These are phyloP conservation scores for Lachnum nothofagi DNA, from an alignment of 2,329 filamentous ascomycete genomes.

Conservation along the genomic window DNA sequence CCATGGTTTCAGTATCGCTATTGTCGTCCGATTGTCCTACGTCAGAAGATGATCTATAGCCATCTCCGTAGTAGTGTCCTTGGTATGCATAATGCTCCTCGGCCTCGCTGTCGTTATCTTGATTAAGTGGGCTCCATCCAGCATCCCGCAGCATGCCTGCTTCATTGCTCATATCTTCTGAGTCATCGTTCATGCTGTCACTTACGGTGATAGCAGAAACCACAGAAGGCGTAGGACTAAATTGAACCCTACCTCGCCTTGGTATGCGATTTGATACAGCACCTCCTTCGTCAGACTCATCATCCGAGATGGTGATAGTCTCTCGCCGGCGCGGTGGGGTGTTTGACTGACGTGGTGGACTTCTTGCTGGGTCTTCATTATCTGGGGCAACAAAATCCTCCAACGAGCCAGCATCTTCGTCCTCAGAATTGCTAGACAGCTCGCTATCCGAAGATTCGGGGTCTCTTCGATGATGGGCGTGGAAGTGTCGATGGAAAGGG, in stretches of 20 bases:
- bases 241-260: slow-evolving; percentile 11
- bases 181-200: slow-evolving; percentile 21
- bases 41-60: slow-evolving; percentile 12
- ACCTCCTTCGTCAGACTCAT: slow-evolving; percentile 31
- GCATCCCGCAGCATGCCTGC: slow-evolving; percentile 22
- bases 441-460: slow-evolving; percentile 6
- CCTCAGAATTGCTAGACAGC: slow-evolving; percentile 14
- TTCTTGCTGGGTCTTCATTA: slow-evolving; percentile 17
- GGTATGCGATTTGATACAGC: slow-evolving; percentile 25
- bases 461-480: slow-evolving; percentile 4
- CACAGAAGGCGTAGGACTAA: slow-evolving; percentile 17
- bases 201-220: slow-evolving; percentile 20
- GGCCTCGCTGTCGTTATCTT: slow-evolving; percentile 29
- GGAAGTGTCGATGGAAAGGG: slow-evolving; percentile 1
- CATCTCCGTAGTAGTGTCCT: slow-evolving; percentile 11
- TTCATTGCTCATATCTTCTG: slow-evolving; percentile 28
- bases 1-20: slow-evolving; percentile 29
- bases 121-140: slow-evolving; percentile 33
- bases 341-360: not conserved
- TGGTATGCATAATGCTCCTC: slow-evolving; percentile 15
- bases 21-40: slow-evolving; percentile 22
- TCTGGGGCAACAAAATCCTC: slow-evolving; percentile 29
- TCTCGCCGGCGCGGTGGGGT: slow-evolving; percentile 1
- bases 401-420: slow-evolving; percentile 29
- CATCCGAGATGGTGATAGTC: slow-evolving; percentile 26